Percentiles rank a stretch among this genome's conserved stretches.
Evolutionary conservation across 2,329 filamentous ascomycete species (phyloP).

Genomic region (Tolypocladium ovalisporum): DNA sequence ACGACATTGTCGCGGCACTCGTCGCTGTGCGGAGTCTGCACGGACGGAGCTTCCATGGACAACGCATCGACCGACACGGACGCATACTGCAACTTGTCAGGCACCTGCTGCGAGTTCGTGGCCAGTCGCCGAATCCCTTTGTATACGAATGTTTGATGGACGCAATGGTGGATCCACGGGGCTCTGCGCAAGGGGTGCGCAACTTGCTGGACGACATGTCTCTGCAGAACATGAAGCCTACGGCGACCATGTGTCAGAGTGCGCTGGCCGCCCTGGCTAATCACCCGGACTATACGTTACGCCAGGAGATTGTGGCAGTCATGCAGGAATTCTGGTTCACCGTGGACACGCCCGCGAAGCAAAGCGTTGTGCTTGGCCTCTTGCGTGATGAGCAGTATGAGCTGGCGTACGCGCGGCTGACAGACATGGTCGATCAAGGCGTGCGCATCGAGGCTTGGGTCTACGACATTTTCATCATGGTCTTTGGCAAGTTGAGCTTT

Average conservation of each 20-base stretch:
- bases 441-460: constrained; percentile 58
- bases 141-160: constrained; percentile 68
- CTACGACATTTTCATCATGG: constrained; percentile 65
- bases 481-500: constrained; percentile 60
- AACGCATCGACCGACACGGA: constrained; percentile 12
- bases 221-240: constrained; percentile 46
- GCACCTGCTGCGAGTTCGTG: constrained; percentile 45
- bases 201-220: constrained; percentile 65
- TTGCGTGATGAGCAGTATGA: constrained; percentile 78
- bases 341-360: constrained; percentile 44
- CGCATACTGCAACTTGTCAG: constrained; percentile 36
- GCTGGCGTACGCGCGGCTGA: constrained; percentile 60
- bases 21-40: constrained; percentile 12
- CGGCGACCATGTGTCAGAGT: constrained; percentile 58
- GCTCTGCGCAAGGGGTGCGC: constrained; percentile 53
- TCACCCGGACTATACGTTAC: constrained; percentile 75
- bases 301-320: constrained; percentile 57
- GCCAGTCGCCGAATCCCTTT: constrained; percentile 41
- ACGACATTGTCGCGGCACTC: constrained; percentile 17
- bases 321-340: constrained; percentile 61
- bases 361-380: constrained; percentile 60
- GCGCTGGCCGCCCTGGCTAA: constrained; percentile 63
- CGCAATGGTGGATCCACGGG: constrained; percentile 55
- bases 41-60: constrained; percentile 7
- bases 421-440: constrained; percentile 49